Conservation (phyloP, 2,329 filamentous ascomycete genomes). For the Botrytis paeoniae region DNA sequence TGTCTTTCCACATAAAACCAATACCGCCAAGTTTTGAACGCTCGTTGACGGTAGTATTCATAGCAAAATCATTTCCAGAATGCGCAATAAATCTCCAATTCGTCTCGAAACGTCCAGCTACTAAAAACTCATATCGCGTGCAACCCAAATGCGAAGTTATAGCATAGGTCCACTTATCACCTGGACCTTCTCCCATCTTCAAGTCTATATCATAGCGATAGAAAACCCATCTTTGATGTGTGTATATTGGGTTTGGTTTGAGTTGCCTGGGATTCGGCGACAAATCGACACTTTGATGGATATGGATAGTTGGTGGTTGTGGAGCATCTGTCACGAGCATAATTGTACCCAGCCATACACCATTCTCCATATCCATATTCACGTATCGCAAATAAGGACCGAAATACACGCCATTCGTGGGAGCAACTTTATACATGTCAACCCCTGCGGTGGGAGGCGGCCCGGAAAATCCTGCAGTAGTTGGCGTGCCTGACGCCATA, state of each 20-base stretch:
- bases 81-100: slow-evolving; percentile 96
- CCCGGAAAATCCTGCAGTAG: slow-evolving; percentile 77
- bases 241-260: slow-evolving; percentile 75
- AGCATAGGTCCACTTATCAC: slow-evolving; percentile 93
- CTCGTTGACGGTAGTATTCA: slow-evolving; percentile 83
- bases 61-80: slow-evolving; percentile 92
- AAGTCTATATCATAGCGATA: slow-evolving; percentile 92
- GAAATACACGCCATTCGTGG: slow-evolving; percentile 97
- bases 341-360: slow-evolving; percentile 90
- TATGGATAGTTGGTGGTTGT: slow-evolving; percentile 92
- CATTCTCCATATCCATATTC: slow-evolving; percentile 93
- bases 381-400: slow-evolving; percentile 93
- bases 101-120: slow-evolving; percentile 84
- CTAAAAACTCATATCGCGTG: slow-evolving; percentile 95
- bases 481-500: slow-evolving; percentile 71
- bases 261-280: slow-evolving; percentile 91
- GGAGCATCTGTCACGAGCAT: slow-evolving; percentile 86
- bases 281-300: slow-evolving; percentile 84
- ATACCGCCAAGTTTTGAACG: slow-evolving; percentile 81
- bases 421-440: slow-evolving; percentile 88
- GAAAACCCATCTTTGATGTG: slow-evolving; percentile 92
- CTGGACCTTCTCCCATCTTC: slow-evolving; percentile 78
- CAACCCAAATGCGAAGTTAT: slow-evolving; percentile 96
- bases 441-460: slow-evolving; percentile 87
- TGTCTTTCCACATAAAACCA: slow-evolving; percentile 98